Percentiles rank a stretch among this genome's conserved stretches.
Evolutionary conservation across 129 eudicot species (phyloP).

Genomic region (Lactuca saligna): DNA sequence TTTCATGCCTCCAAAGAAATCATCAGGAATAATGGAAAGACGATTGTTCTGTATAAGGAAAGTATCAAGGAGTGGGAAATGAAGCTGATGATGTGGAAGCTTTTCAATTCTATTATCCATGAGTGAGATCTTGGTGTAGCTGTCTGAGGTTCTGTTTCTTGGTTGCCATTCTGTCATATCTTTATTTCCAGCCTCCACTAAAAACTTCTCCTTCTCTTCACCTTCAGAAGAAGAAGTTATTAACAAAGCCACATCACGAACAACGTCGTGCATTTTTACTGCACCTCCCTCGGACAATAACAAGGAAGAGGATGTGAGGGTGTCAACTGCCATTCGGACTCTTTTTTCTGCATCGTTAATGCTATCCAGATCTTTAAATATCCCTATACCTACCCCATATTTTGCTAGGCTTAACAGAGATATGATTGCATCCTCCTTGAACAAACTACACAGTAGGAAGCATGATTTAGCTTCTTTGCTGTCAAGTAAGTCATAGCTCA

Average conservation of each 20-base stretch:
- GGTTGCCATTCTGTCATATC: constrained; percentile 20
- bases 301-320: constrained; percentile 2
- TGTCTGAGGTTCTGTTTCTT: background rate
- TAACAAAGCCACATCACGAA: constrained; percentile 20
- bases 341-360: constrained; percentile 9
- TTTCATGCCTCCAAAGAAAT: no score
- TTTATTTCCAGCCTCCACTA: background rate
- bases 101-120: background rate
- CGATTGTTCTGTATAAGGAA: no score
- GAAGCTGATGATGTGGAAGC: constrained; percentile 6
- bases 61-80: no score
- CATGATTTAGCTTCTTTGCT: background rate
- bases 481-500: constrained; percentile 11
- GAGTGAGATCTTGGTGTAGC: constrained; percentile 23
- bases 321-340: background rate
- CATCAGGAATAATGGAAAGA: no score
- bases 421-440: background rate
- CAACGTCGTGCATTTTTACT: constrained; percentile 23
- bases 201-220: background rate
- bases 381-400: constrained; percentile 1
- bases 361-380: constrained; percentile 1
- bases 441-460: constrained; percentile 11
- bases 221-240: background rate
- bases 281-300: background rate
- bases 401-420: background rate